phyloP scores from a whole-genome alignment of 2,329 filamentous ascomycete genomes.

The Clonostachys rosea region DNA sequence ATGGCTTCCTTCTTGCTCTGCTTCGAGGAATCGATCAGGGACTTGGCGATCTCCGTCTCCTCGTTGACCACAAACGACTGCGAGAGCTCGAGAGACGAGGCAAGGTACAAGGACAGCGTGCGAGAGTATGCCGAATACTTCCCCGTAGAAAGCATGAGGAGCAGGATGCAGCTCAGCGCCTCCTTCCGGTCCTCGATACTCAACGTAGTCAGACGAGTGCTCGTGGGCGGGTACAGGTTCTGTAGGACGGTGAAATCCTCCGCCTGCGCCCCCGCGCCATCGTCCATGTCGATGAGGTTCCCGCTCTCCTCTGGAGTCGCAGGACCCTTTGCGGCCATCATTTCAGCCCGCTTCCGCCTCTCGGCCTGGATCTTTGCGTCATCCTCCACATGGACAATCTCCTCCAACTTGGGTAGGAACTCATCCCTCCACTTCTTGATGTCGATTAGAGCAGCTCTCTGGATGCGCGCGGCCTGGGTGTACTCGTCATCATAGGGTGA shows the following conservation, averaged over 20 bases:
- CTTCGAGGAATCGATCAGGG: conserved; percentile 62
- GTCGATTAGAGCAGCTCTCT: conserved; percentile 55
- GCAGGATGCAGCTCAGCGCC: conserved; percentile 63
- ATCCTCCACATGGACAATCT: conserved; percentile 54
- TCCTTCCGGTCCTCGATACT: conserved; percentile 54
- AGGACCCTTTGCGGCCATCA: conserved; percentile 27
- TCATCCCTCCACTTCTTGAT: conserved; percentile 75
- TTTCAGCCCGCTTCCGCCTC: conserved; percentile 36
- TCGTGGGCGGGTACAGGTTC: conserved; percentile 46
- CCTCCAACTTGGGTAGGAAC: conserved; percentile 65
- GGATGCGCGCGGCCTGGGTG: conserved; percentile 22
- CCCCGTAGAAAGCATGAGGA: conserved; percentile 67
- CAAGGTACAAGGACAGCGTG: conserved; percentile 61
- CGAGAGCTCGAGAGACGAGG: conserved; percentile 62
- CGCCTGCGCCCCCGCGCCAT: conserved; percentile 20
- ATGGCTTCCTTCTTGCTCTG: conserved; percentile 43
- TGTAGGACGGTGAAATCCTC: conserved; percentile 40
- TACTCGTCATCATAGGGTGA: not conserved
- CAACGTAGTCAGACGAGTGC: conserved; percentile 50
- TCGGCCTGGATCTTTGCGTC: conserved; percentile 40
- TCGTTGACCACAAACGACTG: conserved; percentile 59
- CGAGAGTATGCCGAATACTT: conserved; percentile 73
- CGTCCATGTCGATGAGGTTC: conserved; percentile 35
- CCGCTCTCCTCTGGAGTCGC: conserved; percentile 26
- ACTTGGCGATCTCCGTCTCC: conserved; percentile 72